Conservation (phyloP, 192 early-diverging fungal species). For the Entrophospora sp. region DNA sequence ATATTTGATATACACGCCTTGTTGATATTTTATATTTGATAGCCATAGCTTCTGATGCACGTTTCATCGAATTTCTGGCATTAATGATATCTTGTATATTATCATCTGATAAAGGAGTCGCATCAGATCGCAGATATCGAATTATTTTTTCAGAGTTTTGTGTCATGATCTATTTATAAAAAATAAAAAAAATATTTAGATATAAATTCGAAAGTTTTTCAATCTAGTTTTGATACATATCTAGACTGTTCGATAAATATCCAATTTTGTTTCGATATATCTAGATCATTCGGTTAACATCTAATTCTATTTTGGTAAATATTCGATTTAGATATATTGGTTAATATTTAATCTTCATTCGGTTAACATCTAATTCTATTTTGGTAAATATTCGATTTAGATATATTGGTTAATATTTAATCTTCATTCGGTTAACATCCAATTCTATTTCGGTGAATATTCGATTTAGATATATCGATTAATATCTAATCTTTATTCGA, state of each 20-base stretch:
- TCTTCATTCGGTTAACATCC: not conserved
- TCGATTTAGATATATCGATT: too few species aligned
- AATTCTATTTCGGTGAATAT: not conserved
- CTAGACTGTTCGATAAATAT: not conserved
- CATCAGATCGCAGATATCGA: not conserved
- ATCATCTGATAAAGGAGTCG: not conserved
- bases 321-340: too few species aligned
- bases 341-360: too few species aligned
- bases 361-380: too few species aligned
- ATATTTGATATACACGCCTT: not conserved
- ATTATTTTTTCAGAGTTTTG: not conserved
- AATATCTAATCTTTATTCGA: too few species aligned
- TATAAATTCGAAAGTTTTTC: not conserved
- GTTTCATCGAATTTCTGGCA: not conserved
- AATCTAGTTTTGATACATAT: not conserved
- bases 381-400: too few species aligned
- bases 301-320: not conserved
- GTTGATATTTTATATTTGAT: not conserved
- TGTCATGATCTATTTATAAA: not conserved
- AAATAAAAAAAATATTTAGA: not conserved
- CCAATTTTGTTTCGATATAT: not conserved
- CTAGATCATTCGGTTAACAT: not conserved
- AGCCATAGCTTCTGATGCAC: not conserved
- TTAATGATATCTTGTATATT: not conserved
- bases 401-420: too few species aligned